phyloP scores from a whole-genome alignment of 192 early-diverging fungal genomes.

The Jimgerdemannia lactiflua region DNA sequence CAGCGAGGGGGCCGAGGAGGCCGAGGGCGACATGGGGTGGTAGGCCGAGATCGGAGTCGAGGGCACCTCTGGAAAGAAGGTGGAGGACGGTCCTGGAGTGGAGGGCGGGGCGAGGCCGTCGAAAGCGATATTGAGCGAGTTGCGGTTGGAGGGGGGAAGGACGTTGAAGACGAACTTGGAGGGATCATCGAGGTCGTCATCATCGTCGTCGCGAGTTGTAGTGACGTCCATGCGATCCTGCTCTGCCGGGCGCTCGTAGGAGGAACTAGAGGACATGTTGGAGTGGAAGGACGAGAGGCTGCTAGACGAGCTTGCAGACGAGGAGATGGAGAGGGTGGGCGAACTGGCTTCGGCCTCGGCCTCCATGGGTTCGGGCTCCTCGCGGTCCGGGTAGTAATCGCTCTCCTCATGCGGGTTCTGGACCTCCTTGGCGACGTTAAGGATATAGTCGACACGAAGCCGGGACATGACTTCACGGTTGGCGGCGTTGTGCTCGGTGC shows the following conservation, averaged over 20 bases:
- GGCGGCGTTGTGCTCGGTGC: conserved; percentile 60
- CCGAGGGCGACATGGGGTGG: background rate
- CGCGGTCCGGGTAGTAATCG: background rate
- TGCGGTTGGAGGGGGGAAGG: conserved; percentile 1
- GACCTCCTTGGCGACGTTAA: conserved; percentile 84
- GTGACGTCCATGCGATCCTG: background rate
- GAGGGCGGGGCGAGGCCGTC: background rate
- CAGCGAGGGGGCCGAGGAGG: background rate
- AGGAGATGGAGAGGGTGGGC: conserved; percentile 1
- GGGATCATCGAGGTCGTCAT: background rate
- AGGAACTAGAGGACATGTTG: background rate
- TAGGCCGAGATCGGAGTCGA: conserved; percentile 5
- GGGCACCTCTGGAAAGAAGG: conserved; percentile 7
- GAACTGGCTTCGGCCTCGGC: background rate
- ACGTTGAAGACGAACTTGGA: background rate
- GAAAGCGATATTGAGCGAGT: background rate
- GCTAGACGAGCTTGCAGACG: background rate
- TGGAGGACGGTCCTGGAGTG: conserved; percentile 8
- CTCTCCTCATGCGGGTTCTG: conserved; percentile 16
- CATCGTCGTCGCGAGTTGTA: background rate
- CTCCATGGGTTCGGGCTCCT: conserved; percentile 1
- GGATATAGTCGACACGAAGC: conserved; percentile 53
- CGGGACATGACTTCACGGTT: conserved; percentile 41
- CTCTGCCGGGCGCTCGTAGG: background rate
- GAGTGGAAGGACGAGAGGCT: conserved; percentile 3